Base-by-base conservation (phyloP, 2,329 filamentous ascomycete species). In the Penicillium sp. region DNA sequence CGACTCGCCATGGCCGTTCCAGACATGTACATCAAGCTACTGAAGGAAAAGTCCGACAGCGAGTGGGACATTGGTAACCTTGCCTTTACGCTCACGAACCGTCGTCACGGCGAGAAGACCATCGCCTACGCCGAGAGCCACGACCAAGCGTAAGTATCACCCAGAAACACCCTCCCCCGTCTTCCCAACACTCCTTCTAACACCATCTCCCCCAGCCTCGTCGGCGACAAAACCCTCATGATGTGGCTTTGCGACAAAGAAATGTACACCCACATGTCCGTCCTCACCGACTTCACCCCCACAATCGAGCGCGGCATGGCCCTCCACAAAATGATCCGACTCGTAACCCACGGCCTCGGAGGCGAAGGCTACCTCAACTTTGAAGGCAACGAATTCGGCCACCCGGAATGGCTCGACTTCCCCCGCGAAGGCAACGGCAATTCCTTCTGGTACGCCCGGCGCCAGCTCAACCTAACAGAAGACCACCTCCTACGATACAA, bases 371-470 rank as follows among this genome's bases (percentile, higher is more conserved):
- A 96, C 73, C 89, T 99, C 54, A 99, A 98, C 80, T 99, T 99
- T 69, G 93, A 97, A 79, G 95, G 95, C 61, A 99, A 99, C 77
- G 95, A 99, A 77, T 99, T 99, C 71, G 95, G 95, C 0, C 95
- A 99, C 73, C 95, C 95, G 0, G 95, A 99, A 77, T 99, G 95
- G 95, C 89, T 99, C 40, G 95, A 99, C 76, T 99, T 99, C 77
- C 95, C 95, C 4, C 90, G 95, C 53, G 92, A 89, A 70, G 95
- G 95, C 59, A 97, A 97, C 78, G 80, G 88, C 71, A 96, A 96
- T 78, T 95, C 90, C 47, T 97, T 93, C 82, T 94, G 91, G 87
- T 96, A 96, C 73, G 93, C 93, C 2, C 87, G 95, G 22, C 89
- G 95, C 59, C 94, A 97, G 75, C 87, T 97, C 66, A 98, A 99